Evolutionary conservation across 768 basidiomycete genomes (phyloP), one percentile per base, ranked within the genome.

Genomic region (Tricholomella constricta): DNA sequence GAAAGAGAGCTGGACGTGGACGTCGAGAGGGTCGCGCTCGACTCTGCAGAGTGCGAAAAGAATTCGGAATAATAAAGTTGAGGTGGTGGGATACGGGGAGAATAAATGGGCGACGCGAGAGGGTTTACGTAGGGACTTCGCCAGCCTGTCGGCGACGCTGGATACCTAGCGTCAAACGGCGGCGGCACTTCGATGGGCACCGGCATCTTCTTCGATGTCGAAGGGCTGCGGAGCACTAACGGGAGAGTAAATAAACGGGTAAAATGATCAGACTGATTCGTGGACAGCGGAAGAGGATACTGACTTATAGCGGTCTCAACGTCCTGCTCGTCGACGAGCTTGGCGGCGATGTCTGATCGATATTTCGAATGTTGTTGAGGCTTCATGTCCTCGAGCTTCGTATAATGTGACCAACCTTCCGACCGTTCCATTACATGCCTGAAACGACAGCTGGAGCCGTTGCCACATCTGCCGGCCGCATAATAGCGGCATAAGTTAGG

Each of bases 401-500:
- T 41, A 45, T n/a, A 29, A 45, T 23, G 46, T 22, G 22, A 42
- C 58, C 31, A 43, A 54, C 59, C 57, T 59, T 57, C 57, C 22
- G 49, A 45, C 15, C 34, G 19, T 52, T 61, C 59, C 6, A 56
- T 35, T 43, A 41, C 55, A 62, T 78, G 76, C 53, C 59, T 67
- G 60, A 69, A 78, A 52, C 65, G 69, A 61, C 77, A 79, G 41
- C 58, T 54, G 5, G 64, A 44, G 20, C 72, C 76, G 51, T 72
- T 72, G 34, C 60, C 58, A 62, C 76, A 78, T 41, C 64, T 65
- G 5, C 75, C 74, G 19, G 65, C 60, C 35, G 65, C 56, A 55
- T 68, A 75, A 55, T 70, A 75, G 47, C 69, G 65, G 55, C 76
- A 77, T 35, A 44, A 48, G 27, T 53, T 62, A 23, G 59, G 50